Percentiles rank a stretch among this genome's conserved stretches.
phyloP scores from a whole-genome alignment of 2,329 filamentous ascomycete species.

The Alternaria arborescens region DNA sequence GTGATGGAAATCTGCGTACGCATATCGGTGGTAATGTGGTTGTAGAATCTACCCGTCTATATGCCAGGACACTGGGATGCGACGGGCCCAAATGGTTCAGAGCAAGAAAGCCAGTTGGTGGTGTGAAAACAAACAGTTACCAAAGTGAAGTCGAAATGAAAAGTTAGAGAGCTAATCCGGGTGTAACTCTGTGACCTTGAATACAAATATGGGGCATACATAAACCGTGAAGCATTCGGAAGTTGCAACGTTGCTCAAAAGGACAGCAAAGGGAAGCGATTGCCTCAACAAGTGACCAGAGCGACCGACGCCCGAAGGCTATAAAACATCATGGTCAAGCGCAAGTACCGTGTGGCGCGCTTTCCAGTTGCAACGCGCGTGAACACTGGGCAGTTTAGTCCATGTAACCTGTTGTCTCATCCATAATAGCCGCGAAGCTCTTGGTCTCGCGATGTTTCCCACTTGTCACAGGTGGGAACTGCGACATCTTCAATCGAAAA shows the following conservation, averaged over 20 bases:
- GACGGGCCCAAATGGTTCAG: neutral
- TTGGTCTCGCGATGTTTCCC: slow-evolving; percentile 48
- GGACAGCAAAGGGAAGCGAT: neutral
- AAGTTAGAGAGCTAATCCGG: neutral
- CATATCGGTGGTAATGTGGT: slow-evolving; percentile 17
- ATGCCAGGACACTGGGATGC: neutral
- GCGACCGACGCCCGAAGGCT: neutral
- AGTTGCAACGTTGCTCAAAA: neutral
- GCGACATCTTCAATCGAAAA: slow-evolving; percentile 41
- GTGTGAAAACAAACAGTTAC: neutral
- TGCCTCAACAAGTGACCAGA: neutral
- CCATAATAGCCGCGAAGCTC: slow-evolving; percentile 48
- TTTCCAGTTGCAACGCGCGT: neutral
- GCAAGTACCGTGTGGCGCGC: neutral
- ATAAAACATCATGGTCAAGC: too few species aligned
- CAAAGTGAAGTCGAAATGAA: neutral
- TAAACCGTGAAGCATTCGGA: neutral
- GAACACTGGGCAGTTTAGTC: slow-evolving; percentile 25
- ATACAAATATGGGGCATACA: neutral
- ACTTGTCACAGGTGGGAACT: slow-evolving; percentile 47
- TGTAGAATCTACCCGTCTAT: neutral
- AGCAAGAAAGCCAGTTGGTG: neutral
- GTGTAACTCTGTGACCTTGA: neutral
- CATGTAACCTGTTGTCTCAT: slow-evolving; percentile 47
- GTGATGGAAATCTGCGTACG: slow-evolving; percentile 12